Percentiles rank a stretch among this genome's conserved stretches.
Conservation (phyloP, 2,329 filamentous ascomycete species). For the Xylaria sp. region DNA sequence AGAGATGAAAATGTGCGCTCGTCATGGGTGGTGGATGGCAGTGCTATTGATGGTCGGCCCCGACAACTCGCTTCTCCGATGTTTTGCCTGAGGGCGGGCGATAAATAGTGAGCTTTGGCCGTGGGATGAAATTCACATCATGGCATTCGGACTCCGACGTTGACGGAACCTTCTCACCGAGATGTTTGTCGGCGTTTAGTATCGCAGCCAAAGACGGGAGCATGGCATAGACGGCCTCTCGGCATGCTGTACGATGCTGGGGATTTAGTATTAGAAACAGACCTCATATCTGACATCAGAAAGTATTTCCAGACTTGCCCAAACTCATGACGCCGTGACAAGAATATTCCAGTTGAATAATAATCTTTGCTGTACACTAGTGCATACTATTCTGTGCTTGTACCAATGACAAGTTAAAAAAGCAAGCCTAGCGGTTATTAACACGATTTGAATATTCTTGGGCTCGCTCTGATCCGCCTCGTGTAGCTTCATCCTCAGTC, state of each 20-base stretch:
- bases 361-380: background rate
- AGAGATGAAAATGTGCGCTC: background rate
- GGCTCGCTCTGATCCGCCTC: background rate
- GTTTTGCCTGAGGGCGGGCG: slow-evolving; percentile 3
- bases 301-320: background rate
- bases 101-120: background rate
- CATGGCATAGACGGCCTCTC: slow-evolving; percentile 18
- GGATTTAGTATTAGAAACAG: slow-evolving; percentile 17
- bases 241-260: slow-evolving; percentile 13
- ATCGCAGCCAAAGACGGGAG: background rate
- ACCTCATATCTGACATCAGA: slow-evolving; percentile 3
- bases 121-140: slow-evolving; percentile 2
- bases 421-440: background rate
- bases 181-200: background rate
- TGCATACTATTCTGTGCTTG: background rate
- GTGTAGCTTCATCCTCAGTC: slow-evolving; percentile 1
- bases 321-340: background rate
- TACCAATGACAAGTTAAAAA: background rate
- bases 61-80: background rate
- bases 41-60: background rate
- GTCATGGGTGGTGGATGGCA: slow-evolving; percentile 11
- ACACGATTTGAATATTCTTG: slow-evolving; percentile 3
- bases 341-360: background rate
- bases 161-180: background rate
- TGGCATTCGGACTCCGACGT: background rate